Evolutionary conservation across 306 rosid genomes (phyloP), one percentile per base, ranked within the genome.

Genomic region (Chamaecrista fasciculata): DNA sequence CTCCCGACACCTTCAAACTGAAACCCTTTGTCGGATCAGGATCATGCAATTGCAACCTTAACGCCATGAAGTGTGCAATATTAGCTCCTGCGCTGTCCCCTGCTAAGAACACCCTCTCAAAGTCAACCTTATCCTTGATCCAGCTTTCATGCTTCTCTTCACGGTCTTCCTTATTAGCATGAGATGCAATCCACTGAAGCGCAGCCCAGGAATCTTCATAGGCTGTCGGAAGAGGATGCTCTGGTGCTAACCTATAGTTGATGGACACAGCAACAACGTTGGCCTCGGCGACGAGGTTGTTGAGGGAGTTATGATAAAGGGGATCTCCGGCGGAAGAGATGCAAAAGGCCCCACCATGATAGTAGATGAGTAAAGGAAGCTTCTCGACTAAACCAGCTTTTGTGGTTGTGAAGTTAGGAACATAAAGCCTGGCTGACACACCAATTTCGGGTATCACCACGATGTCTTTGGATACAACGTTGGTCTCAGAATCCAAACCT

Each of bases 21-120:
- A 86, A 16, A 10, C 68, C 62, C 8, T 51, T 48, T 0, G 15
- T 28, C 6, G 74, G 60, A 36, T 64, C 69, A 24, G 81, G 40
- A 31, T 40, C 39, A 24, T 50, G n/a, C 21, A 36, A 12, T 11
- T 63, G 29, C 18, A 77, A 57, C 57, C 71, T 77, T 8, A 82
- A 31, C 29, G 92, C 75, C 67, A 90, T 21, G 83, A 78, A 83
- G 86, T 93, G 93, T 7, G 80, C 80, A 4, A 93, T 86, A 53
- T 79, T 93, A 3, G 94, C 97, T 0, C 98, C 97, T 0, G 94
- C 91, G 16, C 98, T 86, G 37, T 93, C 98, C 24, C 98, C 98
- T 10, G 69, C 79, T 51, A 93, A 75, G 82, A 82, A 84, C 60
- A 93, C 83, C 25, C 66, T 62, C 4, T 20, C 77, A 43, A 83